phyloP scores from a whole-genome alignment of 371 early-diverging fungal genomes.

The Mortierella sp. region DNA sequence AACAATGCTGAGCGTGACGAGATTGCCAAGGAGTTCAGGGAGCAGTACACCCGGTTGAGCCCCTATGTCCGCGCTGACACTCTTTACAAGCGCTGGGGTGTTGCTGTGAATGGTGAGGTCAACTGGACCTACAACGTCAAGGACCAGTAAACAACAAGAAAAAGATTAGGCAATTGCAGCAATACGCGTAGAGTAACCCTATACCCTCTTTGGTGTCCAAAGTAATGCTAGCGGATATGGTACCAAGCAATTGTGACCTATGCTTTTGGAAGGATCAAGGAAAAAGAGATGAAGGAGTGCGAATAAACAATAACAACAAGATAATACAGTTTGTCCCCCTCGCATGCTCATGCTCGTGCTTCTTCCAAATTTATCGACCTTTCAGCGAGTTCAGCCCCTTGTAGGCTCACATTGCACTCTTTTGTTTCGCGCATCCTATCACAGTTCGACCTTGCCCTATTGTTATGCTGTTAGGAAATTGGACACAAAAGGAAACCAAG shows the following conservation, averaged over 20 bases:
- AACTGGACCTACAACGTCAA: conserved; percentile 59
- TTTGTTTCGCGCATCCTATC: too few species aligned
- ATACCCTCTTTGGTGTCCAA: too few species aligned
- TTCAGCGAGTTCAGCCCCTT: too few species aligned
- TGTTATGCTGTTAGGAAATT: too few species aligned
- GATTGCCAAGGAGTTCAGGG: conserved; percentile 43
- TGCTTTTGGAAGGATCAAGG: background rate
- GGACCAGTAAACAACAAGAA: conserved; percentile 8
- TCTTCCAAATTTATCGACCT: too few species aligned
- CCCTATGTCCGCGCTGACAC: conserved; percentile 56
- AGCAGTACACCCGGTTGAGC: conserved; percentile 53
- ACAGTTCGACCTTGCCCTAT: too few species aligned
- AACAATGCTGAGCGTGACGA: conserved; percentile 48
- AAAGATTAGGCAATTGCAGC: background rate
- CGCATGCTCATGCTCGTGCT: too few species aligned
- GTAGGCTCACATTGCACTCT: too few species aligned
- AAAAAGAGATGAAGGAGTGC: background rate
- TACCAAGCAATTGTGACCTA: background rate
- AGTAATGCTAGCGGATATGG: background rate
- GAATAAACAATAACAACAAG: background rate
- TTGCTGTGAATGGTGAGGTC: conserved; percentile 47
- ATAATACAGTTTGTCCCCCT: background rate
- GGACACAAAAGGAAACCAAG: too few species aligned
- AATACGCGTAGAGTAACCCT: too few species aligned
- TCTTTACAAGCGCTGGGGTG: conserved; percentile 57